Base-by-base conservation (phyloP, 768 basidiomycete species). In the Sarcomyxa edulis region DNA sequence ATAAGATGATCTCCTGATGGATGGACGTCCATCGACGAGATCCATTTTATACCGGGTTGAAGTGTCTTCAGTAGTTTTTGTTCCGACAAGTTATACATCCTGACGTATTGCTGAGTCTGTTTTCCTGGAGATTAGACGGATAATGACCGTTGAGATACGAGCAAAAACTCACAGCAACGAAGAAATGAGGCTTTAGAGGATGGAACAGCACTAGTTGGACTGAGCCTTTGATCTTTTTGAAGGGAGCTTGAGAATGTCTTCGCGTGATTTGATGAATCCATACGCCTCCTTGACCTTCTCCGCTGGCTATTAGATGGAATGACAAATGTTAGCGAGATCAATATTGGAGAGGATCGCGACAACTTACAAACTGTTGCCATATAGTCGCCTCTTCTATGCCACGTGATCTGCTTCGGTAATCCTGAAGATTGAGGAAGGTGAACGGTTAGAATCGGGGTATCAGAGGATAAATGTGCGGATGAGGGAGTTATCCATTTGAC, bases 341-440 rank as follows among this genome's bases (percentile, higher is more conserved):
- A n/a, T n/a, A 34, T 12, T 30, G 8, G 20, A 31, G 6, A 23
- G 25, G 11, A 27, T 10, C 4, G 16, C 45, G 35, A 23, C 20
- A 16, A 82, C 92, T 62, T 56, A 97, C 95, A 87, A 43, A 98
- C 92, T 34, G 89, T 89, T 32, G 95, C 84, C 48, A 99, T 69
- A 54, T 99, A 99, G 58, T 99, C 96, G 34, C 96, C 96, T 53
- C 82, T 79, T 37, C 86, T 72, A 60, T 99, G 96, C 92, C 94
- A 98, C 25, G 83, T 63, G 7, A 97, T 69, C 54, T 96, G 90
- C 51, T 76, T 85, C 5, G 85, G 76, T 28, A 78, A 51, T 4
- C 86, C 85, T 22, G 88, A 83, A 7, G 72, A 72, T 5, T 74
- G 51, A 4, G 83, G 84, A 29, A 91, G 59, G 28, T 64, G 65